These are phyloP conservation scores for Mallotus japonicus DNA, from an alignment of 441 rosid genomes.

Conservation along the genomic window DNA sequence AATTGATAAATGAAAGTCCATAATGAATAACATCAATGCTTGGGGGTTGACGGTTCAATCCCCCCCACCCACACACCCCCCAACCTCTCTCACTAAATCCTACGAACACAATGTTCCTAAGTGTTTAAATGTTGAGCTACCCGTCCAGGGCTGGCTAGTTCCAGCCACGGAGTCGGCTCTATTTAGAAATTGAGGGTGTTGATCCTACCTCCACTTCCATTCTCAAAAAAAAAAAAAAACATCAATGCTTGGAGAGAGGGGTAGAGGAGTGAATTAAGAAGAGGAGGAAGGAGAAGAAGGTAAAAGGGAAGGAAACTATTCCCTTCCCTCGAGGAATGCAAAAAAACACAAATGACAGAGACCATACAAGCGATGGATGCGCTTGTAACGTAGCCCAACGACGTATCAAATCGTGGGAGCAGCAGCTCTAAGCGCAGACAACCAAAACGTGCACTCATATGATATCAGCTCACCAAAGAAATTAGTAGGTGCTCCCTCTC, in stretches of 20 bases:
- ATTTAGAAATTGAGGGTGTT: no score
- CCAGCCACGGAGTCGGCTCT: no score
- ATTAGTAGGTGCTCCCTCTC: no score
- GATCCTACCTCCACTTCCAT: no score
- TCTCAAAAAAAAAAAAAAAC: no score
- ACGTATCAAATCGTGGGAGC: conserved; percentile 9
- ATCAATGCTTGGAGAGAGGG: not conserved
- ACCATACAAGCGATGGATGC: conserved; percentile 2
- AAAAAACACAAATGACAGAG: not conserved
- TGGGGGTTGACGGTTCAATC: no score
- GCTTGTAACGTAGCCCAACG: not conserved
- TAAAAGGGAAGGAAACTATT: not conserved
- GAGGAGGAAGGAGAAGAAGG: not conserved
- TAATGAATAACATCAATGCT: not conserved
- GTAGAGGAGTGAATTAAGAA: not conserved
- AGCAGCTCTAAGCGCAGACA: not conserved
- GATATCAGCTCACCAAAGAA: not conserved
- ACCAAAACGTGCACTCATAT: conserved; percentile 1
- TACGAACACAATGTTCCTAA: no score
- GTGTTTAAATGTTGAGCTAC: no score
- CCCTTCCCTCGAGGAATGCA: not conserved
- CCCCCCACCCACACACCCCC: no score
- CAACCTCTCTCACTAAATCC: no score
- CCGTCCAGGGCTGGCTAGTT: no score
- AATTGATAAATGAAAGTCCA: no score